Base-by-base conservation (phyloP, 192 early-diverging fungal genomes). In the Linnemannia schmuckeri region DNA sequence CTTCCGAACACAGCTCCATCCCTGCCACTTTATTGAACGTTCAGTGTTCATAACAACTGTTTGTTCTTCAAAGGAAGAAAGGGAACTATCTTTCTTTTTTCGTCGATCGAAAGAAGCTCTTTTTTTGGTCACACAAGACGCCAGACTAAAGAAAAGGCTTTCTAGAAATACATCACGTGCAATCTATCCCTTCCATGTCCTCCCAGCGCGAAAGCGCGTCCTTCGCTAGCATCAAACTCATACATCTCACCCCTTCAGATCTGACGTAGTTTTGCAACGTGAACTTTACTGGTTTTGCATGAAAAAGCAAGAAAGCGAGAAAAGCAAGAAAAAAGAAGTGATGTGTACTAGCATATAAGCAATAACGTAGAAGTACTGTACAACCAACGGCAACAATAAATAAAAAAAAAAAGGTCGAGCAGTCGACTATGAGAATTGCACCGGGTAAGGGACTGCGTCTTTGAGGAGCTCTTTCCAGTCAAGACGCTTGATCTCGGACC, bases 391-490 rank as follows among this genome's bases (percentile, higher is more conserved):
- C 12, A 20, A 33, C 61, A 66, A 66, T 3, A 30, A 66, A 9
- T 2, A 66, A 33, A 12, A 15, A 27, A 66, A 63, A n/a, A 30
- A 63, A n/a, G 13, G 30, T 37, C 37, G 37, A 37, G 4, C 9
- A 30, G 30, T 33, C 27, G 30, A 66, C 30, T 66, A 66, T 66
- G 61, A 66, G 27, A 66, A 66, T 18, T 71, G 71, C 6, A 54
- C 17, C 15, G 85, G 85, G 70, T 81, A 78, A 18, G 79, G 85
- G 20, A 80, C 76, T 7, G 85, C 85, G 20, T 81, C 72, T 55
- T 87, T 78, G 22, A 87, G 74, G 10, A 87, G 72, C 35, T 80
- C 76, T 17, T 75, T 78, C 85, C 85, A 87, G 38, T 78, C 70
- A 35, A 87, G 55, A 0, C 75, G 75, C 30, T 30, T 63, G 20